Evolutionary conservation across 768 basidiomycete genomes (phyloP).

Genomic region (Tulasnella calospora): DNA sequence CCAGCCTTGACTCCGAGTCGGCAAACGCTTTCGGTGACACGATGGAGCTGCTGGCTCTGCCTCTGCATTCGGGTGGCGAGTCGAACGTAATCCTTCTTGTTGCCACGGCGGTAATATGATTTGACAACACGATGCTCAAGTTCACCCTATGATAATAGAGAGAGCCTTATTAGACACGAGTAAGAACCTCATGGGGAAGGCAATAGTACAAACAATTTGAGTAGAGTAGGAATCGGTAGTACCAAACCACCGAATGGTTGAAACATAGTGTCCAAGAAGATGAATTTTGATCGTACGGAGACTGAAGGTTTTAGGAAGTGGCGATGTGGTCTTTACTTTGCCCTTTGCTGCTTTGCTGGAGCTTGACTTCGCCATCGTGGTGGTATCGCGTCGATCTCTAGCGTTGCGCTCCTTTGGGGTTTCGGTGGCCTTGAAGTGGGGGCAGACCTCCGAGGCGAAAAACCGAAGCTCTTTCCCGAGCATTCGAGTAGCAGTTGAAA

Average conservation of each 20-base stretch:
- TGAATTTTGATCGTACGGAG: constrained; percentile 15
- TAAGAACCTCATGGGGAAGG: constrained; percentile 6
- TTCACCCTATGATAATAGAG: constrained; percentile 3
- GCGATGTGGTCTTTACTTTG: constrained; percentile 10
- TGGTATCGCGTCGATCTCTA: not conserved
- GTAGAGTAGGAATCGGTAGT: constrained; percentile 19
- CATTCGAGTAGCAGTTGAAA: not conserved
- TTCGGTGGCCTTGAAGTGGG: constrained; percentile 21
- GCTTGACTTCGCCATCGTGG: not conserved
- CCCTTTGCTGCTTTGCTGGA: not conserved
- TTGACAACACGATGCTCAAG: not conserved
- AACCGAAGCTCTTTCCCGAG: constrained; percentile 10
- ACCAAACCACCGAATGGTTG: constrained; percentile 4
- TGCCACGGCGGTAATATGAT: not conserved
- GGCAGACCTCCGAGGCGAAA: not conserved
- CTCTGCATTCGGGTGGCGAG: not conserved
- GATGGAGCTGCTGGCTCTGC: not conserved
- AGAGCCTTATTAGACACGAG: not conserved
- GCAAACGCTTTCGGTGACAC: not conserved
- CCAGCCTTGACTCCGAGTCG: not conserved
- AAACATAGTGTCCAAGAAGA: constrained; percentile 11
- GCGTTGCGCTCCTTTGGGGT: constrained; percentile 15
- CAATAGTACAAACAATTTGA: constrained; percentile 2
- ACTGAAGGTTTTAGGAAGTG: constrained; percentile 5
- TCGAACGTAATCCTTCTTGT: not conserved